Base-by-base conservation (phyloP, 2,329 filamentous ascomycete genomes). In the Plenodomus biglobosus region DNA sequence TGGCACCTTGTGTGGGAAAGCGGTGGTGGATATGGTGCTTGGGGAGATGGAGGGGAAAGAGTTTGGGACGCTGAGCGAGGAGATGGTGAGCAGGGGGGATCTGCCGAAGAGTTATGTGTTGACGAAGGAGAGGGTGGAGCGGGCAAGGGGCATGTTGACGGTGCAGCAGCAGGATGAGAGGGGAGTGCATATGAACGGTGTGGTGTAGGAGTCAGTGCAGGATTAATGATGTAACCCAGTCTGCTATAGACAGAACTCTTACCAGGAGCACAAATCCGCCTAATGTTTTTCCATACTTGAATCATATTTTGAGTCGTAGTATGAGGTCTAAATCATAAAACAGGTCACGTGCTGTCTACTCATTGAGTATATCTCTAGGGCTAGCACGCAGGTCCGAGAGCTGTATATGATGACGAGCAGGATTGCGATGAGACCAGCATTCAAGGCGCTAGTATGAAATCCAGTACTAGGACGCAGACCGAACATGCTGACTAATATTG, bases 1-100 rank as follows among this genome's bases (percentile, higher is more conserved):
- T 58, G 83, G 86, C 15, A 84, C 85, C 53, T 73, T 89, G 35
- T 84, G 81, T 58, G 88, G 80, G 1, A 81, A 84, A 49, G 83
- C 83, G 1, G 80, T 83, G 11, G 85, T 82, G 8, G 73, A 80
- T 39, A 80, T 86, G 76, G 81, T 88, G 44, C 59, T 78, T 46
- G 57, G 48, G 16, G 66, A 66, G 18, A 61, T 61, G 11, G 68
- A 64, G 0, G 70, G 69, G n/a, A 66, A 69, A 4, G 71, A 71
- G 8, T 19, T 68, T 20, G 32, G 24, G 2, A 41, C 46, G 2
- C 38, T 70, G n/a, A 61, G 69, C 27, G 49, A 63, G 36, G 49
- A 54, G 21, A 66, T 74, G 63, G 64, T 74, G 4, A 38, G 62
- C 37, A 54, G 57, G 24, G 70, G 67, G 1, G 61, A 69, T 40